Conservation (phyloP, 257 asterid species). For the Ophiorrhiza pumila region DNA sequence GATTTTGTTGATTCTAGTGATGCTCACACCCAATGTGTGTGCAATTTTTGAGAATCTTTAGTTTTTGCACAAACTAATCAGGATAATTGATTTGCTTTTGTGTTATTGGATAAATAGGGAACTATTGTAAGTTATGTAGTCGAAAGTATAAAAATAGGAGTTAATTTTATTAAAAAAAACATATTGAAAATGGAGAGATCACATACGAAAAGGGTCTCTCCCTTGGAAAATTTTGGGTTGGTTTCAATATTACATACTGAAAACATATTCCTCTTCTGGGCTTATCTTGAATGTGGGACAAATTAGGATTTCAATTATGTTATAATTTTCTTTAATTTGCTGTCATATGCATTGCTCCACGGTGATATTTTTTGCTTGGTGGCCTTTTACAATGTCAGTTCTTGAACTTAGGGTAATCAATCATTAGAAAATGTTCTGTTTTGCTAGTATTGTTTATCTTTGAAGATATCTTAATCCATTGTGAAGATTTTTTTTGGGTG, state of each 20-base stretch:
- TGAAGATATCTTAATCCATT: background rate
- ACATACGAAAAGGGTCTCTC: too few species aligned
- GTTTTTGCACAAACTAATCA: too few species aligned
- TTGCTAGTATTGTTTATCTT: background rate
- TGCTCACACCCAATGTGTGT: too few species aligned
- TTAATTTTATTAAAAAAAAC: too few species aligned
- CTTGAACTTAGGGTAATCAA: background rate
- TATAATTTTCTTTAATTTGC: background rate
- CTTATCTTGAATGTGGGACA: background rate
- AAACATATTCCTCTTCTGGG: background rate
- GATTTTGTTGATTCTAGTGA: conserved; percentile 10
- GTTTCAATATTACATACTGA: background rate
- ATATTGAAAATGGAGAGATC: too few species aligned
- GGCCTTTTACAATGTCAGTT: background rate
- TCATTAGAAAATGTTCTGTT: background rate
- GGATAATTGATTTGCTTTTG: too few species aligned
- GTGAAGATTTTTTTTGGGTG: background rate
- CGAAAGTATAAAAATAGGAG: too few species aligned
- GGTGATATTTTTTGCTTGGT: background rate
- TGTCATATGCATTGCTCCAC: background rate
- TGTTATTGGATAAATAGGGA: too few species aligned
- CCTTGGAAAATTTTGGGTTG: background rate
- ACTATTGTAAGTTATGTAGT: too few species aligned
- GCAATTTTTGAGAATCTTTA: too few species aligned
- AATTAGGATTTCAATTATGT: background rate